phyloP scores from a whole-genome alignment of 2,329 filamentous ascomycete genomes.

The Beauveria medogensis region DNA sequence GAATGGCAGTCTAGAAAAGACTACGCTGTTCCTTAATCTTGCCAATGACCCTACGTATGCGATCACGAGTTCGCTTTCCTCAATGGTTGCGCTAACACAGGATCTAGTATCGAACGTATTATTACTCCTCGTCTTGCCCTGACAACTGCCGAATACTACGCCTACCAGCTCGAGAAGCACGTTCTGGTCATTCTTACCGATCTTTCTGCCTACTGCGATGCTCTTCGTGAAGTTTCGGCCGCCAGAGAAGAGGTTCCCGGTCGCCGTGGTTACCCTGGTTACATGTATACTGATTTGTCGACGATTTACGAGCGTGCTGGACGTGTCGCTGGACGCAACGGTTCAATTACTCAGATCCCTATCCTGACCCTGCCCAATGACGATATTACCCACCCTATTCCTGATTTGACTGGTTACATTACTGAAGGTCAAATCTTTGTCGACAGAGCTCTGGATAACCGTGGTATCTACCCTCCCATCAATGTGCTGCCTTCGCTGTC shows the following conservation, averaged over 20 bases:
- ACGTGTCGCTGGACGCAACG: conserved; percentile 92
- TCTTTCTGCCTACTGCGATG: conserved; percentile 96
- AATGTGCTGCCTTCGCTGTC: conserved; percentile 97
- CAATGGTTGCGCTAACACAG: conserved; percentile 3
- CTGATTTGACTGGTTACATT: conserved; percentile 97
- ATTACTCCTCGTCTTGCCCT: conserved; percentile 97
- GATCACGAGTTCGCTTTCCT: not conserved
- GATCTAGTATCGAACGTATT: conserved; percentile 87
- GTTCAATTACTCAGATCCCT: conserved; percentile 97
- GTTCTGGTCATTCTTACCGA: conserved; percentile 97
- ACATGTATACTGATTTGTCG: conserved; percentile 99
- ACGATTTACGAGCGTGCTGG: conserved; percentile 99
- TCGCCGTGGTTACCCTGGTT: conserved; percentile 98
- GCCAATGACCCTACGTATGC: conserved; percentile 95
- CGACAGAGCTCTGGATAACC: conserved; percentile 88
- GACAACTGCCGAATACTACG: conserved; percentile 98
- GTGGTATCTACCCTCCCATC: conserved; percentile 96
- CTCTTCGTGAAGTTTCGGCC: conserved; percentile 95
- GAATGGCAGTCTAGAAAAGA: conserved; percentile 96
- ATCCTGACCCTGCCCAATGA: conserved; percentile 99
- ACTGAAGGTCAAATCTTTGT: conserved; percentile 98
- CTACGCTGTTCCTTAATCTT: conserved; percentile 96
- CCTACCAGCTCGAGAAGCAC: conserved; percentile 99
- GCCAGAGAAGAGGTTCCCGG: conserved; percentile 97
- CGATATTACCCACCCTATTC: conserved; percentile 98